Percentiles rank a stretch among this genome's conserved stretches.
phyloP scores from a whole-genome alignment of 257 asterid species.

The Asclepias syriaca region DNA sequence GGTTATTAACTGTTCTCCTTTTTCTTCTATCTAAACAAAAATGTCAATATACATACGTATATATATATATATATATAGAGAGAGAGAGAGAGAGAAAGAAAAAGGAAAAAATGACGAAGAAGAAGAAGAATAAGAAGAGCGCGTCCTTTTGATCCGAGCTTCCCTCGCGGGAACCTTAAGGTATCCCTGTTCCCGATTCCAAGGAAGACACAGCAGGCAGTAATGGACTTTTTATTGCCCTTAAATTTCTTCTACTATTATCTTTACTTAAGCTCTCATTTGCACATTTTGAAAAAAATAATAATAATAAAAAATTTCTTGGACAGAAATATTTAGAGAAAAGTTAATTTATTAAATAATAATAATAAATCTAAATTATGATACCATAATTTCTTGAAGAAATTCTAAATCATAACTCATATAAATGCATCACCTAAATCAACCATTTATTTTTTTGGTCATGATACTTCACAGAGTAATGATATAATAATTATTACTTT shows the following conservation, averaged over 20 bases:
- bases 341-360: no score
- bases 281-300: neutral
- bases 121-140: neutral
- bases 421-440: no score
- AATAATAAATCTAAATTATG: no score
- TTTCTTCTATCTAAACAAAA: neutral
- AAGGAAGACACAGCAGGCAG: neutral
- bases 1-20: conserved; percentile 3
- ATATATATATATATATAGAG: neutral
- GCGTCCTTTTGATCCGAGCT: conserved; percentile 27
- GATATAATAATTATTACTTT: no score
- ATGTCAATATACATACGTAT: neutral
- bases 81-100: conserved; percentile 1
- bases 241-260: neutral
- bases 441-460: neutral
- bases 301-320: neutral
- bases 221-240: neutral
- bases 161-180: conserved; percentile 25
- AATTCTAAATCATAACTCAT: no score
- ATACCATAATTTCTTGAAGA: no score
- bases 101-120: no score
- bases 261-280: neutral
- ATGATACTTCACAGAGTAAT: neutral
- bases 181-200: neutral
- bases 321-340: neutral